These are phyloP conservation scores for Epichloe aotearoae DNA, from an alignment of 2,329 filamentous ascomycete genomes.

Conservation along the genomic window DNA sequence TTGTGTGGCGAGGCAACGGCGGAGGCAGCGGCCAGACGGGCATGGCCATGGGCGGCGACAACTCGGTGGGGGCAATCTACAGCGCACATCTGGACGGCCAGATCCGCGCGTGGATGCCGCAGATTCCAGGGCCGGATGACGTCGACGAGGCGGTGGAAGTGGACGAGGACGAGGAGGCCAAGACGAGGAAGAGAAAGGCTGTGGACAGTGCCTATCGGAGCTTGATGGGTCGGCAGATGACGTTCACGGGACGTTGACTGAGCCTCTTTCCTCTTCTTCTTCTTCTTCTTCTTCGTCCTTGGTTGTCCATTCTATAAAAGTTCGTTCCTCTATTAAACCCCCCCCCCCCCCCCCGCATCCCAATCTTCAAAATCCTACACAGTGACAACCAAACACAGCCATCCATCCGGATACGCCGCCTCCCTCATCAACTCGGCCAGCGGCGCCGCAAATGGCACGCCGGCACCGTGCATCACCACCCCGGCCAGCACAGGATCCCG, in stretches of 20 bases:
- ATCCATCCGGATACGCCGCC: conserved; percentile 83
- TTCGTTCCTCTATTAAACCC: too few relatives aligned
- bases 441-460: conserved; percentile 65
- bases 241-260: conserved; percentile 31
- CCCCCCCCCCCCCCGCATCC: background rate
- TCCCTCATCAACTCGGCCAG: conserved; percentile 73
- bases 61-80: conserved; percentile 48
- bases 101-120: conserved; percentile 66
- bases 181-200: conserved; percentile 56
- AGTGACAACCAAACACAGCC: conserved; percentile 69
- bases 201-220: conserved; percentile 70
- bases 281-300: too few relatives aligned
- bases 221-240: conserved; percentile 59
- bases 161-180: conserved; percentile 30
- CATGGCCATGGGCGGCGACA: conserved; percentile 45
- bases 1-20: conserved; percentile 57
- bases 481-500: conserved; percentile 73
- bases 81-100: conserved; percentile 75
- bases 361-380: conserved; percentile 36
- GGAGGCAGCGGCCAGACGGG: conserved; percentile 46
- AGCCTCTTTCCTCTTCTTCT: too few relatives aligned
- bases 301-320: too few relatives aligned
- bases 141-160: conserved; percentile 30
- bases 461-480: conserved; percentile 73
- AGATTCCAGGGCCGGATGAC: conserved; percentile 36